Base-by-base conservation (phyloP, 345 rosid genomes). In the Sapria himalayana region DNA sequence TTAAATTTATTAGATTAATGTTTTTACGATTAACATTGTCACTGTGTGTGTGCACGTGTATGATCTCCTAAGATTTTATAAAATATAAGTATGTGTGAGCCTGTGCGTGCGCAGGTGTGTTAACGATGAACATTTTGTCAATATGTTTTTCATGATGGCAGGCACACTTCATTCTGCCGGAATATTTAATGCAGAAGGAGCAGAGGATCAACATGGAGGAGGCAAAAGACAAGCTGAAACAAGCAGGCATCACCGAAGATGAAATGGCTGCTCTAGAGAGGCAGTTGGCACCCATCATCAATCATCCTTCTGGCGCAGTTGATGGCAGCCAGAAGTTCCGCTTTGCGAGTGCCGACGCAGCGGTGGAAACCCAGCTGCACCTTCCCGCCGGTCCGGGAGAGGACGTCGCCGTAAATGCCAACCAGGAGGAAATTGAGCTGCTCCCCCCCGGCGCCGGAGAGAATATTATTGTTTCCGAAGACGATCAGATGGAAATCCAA, bases 261-360 rank as follows among this genome's bases (percentile, higher is more conserved):
- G 95, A 89, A 51, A 89, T 89, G 98, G 93, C 77, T 0, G 86
- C 93, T 23, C 58, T 89, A 3, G 94, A 76, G 65, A 72, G 77
- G 60, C 91, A 82, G 46, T 61, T 89, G 9, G 78, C 69, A 0
- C 86, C 94, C 17, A 48, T 60, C 3, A 49, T 50, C 13, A 65
- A 55, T 41, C 52, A 59, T 25, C 50, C 45, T 0, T 9, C 59
- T 4, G n/a, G n/a, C n/a, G 45, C 50, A 1, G 75, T 71, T 51
- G 94, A 81, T 10, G 51, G 37, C 41, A 49, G 56, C 44, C 64
- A 77, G 45, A 62, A 24, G 33, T 66, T 89, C n/a, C 93, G 98
- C 14, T 89, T 89, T 20, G 95, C 79, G 43, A 89, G 93, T 37
- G 95, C 93, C 19, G n/a, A n/a, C n/a, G n/a, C n/a, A n/a, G 98